Evolutionary conservation across 495 filamentous ascomycete genomes (phyloP).

Genomic region (Pyrenopolyporus hunteri): DNA sequence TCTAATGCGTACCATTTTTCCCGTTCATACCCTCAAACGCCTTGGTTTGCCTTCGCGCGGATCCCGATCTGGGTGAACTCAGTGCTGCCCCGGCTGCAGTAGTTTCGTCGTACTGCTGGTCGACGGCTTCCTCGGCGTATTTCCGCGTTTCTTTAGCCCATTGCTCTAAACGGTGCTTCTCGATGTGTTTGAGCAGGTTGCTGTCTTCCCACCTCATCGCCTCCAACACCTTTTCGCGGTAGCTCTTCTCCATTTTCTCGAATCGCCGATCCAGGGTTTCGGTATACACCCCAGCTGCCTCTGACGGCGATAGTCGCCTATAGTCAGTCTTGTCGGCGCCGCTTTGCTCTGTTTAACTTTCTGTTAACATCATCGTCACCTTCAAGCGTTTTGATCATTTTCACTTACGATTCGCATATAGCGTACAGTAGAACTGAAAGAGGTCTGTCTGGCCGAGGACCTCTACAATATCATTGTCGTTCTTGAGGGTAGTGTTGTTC

Average conservation of each 20-base stretch:
- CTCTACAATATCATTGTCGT: conserved; percentile 53
- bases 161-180: conserved; percentile 63
- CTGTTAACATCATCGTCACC: conserved; percentile 17
- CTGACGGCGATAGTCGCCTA: conserved; percentile 51
- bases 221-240: conserved; percentile 57
- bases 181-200: conserved; percentile 57
- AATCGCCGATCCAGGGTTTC: conserved; percentile 62
- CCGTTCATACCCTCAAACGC: conserved; percentile 33
- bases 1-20: conserved; percentile 40
- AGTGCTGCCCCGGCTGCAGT: conserved; percentile 30
- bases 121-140: conserved; percentile 44
- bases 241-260: conserved; percentile 50
- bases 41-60: conserved; percentile 26
- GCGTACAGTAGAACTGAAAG: conserved; percentile 56
- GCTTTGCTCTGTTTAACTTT: conserved; percentile 35
- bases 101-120: conserved; percentile 38
- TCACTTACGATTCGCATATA: conserved; percentile 53
- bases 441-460: conserved; percentile 56
- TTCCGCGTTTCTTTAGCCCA: conserved; percentile 62
- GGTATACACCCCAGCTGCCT: conserved; percentile 59
- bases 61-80: conserved; percentile 20
- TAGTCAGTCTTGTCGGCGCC: conserved; percentile 23
- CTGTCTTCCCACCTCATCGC: conserved; percentile 63
- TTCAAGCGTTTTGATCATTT: neutral
- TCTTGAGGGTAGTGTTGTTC: conserved; percentile 60